Evolutionary conservation across 768 basidiomycete species (phyloP), one percentile per base, ranked within the genome.

Genomic region (Flagelloscypha sp.): DNA sequence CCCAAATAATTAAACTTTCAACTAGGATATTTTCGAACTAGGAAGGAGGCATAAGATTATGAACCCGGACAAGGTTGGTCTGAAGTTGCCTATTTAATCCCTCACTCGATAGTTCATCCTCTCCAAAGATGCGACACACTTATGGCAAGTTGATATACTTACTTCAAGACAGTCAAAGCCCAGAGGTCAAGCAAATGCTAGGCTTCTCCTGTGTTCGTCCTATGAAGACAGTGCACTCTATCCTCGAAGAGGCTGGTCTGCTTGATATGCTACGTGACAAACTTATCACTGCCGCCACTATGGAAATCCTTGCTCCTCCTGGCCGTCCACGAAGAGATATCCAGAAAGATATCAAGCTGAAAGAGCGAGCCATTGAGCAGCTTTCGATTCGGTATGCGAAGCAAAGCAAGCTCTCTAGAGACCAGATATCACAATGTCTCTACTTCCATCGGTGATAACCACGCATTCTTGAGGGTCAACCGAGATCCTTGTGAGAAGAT

Each of bases 21-120:
- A n/a, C n/a, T n/a, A n/a, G n/a, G 58, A 66, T 10, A 68, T 88
- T 17, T 89, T 89, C 44, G 86, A 89, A 57, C 69, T 89, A 16
- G 85, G 87, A 13, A 65, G 85, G 33, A 69, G 86, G 39, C 84
- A 88, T 52, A 89, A 89, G 55, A 89, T 90, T 50, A 87, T 84
- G 84, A 90, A 89, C 47, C 87, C 87, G 0, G 87, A 89, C 51
- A 88, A 88, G n/a, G n/a, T n/a, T n/a, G n/a, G n/a, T n/a, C n/a
- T n/a, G n/a, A n/a, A n/a, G n/a, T n/a, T n/a, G n/a, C n/a, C n/a
- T n/a, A n/a, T n/a, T n/a, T n/a, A n/a, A n/a, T n/a, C n/a, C n/a
- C n/a, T n/a, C n/a, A n/a, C n/a, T n/a, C n/a, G n/a, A n/a, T n/a
- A n/a, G n/a, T n/a, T n/a, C n/a, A n/a, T n/a, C n/a, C n/a, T n/a